Conservation (phyloP, 495 filamentous ascomycete genomes). For the Pyronema domesticum region DNA sequence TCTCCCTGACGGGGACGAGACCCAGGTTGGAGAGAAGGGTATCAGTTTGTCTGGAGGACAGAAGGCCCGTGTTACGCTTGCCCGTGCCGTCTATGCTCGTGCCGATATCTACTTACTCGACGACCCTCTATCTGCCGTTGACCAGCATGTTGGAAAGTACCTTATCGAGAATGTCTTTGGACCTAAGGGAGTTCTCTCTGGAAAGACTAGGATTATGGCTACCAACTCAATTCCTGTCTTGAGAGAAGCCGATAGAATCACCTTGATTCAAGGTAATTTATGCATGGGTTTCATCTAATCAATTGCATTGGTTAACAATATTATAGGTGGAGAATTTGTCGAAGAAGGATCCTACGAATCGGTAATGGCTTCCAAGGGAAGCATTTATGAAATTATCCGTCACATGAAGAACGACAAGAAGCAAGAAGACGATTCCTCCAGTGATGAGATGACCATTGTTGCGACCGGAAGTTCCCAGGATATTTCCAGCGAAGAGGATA, state of each 20-base stretch:
- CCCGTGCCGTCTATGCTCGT: conserved; percentile 87
- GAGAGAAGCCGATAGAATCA: conserved; percentile 71
- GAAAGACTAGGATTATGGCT: conserved; percentile 84
- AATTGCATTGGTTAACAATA: neutral
- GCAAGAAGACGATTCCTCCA: conserved; percentile 41
- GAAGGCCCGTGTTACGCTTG: conserved; percentile 87
- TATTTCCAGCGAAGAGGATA: conserved; percentile 31
- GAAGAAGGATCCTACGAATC: conserved; percentile 83
- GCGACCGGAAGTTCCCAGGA: conserved; percentile 28
- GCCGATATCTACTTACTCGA: conserved; percentile 95
- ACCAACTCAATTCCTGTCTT: conserved; percentile 93
- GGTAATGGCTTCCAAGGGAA: conserved; percentile 80
- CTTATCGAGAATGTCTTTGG: conserved; percentile 88
- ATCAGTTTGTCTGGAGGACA: conserved; percentile 96
- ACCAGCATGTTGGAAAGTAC: conserved; percentile 92
- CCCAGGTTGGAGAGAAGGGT: conserved; percentile 88
- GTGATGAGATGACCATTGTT: conserved; percentile 40
- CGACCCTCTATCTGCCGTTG: conserved; percentile 86
- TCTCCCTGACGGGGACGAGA: conserved; percentile 90
- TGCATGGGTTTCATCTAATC: neutral
- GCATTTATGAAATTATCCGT: conserved; percentile 62
- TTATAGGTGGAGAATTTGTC: conserved; percentile 65
- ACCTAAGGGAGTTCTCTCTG: conserved; percentile 56
- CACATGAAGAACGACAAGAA: conserved; percentile 45
- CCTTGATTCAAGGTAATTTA: conserved; percentile 27